Base-by-base conservation (phyloP, 371 early-diverging fungal species). In the Phascolomyces articulosus region DNA sequence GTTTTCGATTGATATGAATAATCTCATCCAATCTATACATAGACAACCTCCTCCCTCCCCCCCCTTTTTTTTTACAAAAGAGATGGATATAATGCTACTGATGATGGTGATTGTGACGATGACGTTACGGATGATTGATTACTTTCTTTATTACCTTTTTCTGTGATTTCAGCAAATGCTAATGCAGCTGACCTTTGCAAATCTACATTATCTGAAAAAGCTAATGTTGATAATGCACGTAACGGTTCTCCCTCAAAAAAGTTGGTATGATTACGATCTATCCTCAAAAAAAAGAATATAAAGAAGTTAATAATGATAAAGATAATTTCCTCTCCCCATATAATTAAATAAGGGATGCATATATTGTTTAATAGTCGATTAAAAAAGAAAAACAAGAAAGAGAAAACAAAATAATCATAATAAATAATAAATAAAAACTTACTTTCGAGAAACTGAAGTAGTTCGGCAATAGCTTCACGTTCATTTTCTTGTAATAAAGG, bases 81-180 rank as follows among this genome's bases (percentile, higher is more conserved):
- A 34, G 11, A 34, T 34, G 34, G 11, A 34, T 34, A 34, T n/a
- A n/a, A n/a, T n/a, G n/a, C n/a, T n/a, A n/a, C n/a, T n/a, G n/a
- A n/a, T n/a, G n/a, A n/a, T n/a, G n/a, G n/a, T n/a, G n/a, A n/a
- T n/a, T n/a, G n/a, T n/a, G n/a, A n/a, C n/a, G 34, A 34, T 34
- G 34, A 34, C 11, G 11, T n/a, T 34, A 11, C 31, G 10, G 3
- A 31, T 31, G 10, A 6, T 6, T 31, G 10, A 6, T 6, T 31
- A 31, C 10, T 31, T 6, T 31, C 3, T 31, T 31, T 6, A 9
- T 6, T 47, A 87, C 89, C 89, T 78, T 89, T 90, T 72, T 95
- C 96, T 9, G 95, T 93, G 44, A 95, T 90, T 79, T 96, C 96
- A 47, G 94, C 95, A 82, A 95, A 96, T 1, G 95, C 94, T 55